phyloP scores from a whole-genome alignment of 345 rosid genomes.

The Erysimum cheiranthoides region DNA sequence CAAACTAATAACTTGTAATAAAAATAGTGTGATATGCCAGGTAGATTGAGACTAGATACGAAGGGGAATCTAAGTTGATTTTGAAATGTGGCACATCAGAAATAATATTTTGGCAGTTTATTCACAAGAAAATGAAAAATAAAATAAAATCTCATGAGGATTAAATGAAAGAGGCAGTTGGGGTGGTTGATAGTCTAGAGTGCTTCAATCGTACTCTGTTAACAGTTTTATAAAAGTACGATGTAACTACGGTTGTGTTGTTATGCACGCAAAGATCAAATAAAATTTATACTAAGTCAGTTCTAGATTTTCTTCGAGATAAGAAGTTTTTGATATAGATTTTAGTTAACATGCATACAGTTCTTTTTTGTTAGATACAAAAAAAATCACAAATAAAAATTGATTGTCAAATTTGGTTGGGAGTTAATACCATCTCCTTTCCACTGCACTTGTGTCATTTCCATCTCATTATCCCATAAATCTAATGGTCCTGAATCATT shows the following conservation, averaged over 20 bases:
- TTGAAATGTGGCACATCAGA: constrained; percentile 40
- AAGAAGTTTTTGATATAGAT: too few relatives aligned
- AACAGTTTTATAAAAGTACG: constrained; percentile 3
- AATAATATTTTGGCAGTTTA: constrained; percentile 33
- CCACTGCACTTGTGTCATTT: not conserved
- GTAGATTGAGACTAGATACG: constrained; percentile 41
- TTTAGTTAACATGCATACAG: too few relatives aligned
- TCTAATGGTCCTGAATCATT: not conserved
- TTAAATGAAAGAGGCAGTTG: constrained; percentile 33
- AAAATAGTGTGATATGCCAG: constrained; percentile 29
- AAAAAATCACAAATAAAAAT: too few relatives aligned
- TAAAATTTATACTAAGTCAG: not conserved
- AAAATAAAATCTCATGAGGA: constrained; percentile 13
- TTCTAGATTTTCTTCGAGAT: too few relatives aligned
- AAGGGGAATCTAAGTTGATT: constrained; percentile 25
- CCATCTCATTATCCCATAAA: not conserved
- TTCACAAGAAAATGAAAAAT: constrained; percentile 5
- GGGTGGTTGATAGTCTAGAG: constrained; percentile 24
- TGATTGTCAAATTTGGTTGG: not conserved
- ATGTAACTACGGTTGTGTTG: constrained; percentile 8
- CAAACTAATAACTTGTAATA: not conserved
- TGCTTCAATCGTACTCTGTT: constrained; percentile 22
- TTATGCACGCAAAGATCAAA: constrained; percentile 23
- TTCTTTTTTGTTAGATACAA: too few relatives aligned
- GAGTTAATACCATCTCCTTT: not conserved